Percentiles rank a stretch among this genome's conserved stretches.
Evolutionary conservation across 768 basidiomycete species (phyloP).

Genomic region (Strobilomyces echinocephalus): DNA sequence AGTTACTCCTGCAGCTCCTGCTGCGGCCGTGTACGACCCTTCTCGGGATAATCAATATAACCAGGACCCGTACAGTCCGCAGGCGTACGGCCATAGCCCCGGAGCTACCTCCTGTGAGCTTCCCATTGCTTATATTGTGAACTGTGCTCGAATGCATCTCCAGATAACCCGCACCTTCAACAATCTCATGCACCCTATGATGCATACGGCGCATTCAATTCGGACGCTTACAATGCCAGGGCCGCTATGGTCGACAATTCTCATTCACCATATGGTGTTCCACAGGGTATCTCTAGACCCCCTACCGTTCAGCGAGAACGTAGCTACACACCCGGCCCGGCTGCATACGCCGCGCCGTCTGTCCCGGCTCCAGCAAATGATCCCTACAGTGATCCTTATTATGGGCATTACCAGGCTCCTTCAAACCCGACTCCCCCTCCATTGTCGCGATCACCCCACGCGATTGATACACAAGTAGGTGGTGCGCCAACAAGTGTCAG

Average conservation of each 20-base stretch:
- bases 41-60: slow-evolving; percentile 19
- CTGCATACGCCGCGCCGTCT: slow-evolving; percentile 48
- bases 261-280: slow-evolving; percentile 15
- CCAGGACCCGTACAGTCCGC: slow-evolving; percentile 27
- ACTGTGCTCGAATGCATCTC: slow-evolving; percentile 1
- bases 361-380: slow-evolving; percentile 38
- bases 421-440: slow-evolving; percentile 29
- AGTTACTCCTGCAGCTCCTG: slow-evolving; percentile 8
- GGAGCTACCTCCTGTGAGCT: slow-evolving; percentile 53
- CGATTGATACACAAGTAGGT: slow-evolving; percentile 36
- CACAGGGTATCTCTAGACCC: slow-evolving; percentile 13
- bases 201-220: slow-evolving; percentile 40
- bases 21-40: slow-evolving; percentile 18
- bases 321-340: slow-evolving; percentile 55
- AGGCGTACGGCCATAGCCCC: slow-evolving; percentile 49
- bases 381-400: slow-evolving; percentile 26
- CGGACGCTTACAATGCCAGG: slow-evolving; percentile 39
- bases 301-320: slow-evolving; percentile 36
- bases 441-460: slow-evolving; percentile 32
- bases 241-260: slow-evolving; percentile 11
- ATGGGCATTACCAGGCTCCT: slow-evolving; percentile 20
- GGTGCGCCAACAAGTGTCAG: slow-evolving; percentile 27
- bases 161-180: slow-evolving; percentile 54
- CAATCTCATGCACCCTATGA: slow-evolving; percentile 51
- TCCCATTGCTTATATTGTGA: not conserved